phyloP scores from a whole-genome alignment of 1,284 basidiomycete genomes.

The Stereum hirsutum region DNA sequence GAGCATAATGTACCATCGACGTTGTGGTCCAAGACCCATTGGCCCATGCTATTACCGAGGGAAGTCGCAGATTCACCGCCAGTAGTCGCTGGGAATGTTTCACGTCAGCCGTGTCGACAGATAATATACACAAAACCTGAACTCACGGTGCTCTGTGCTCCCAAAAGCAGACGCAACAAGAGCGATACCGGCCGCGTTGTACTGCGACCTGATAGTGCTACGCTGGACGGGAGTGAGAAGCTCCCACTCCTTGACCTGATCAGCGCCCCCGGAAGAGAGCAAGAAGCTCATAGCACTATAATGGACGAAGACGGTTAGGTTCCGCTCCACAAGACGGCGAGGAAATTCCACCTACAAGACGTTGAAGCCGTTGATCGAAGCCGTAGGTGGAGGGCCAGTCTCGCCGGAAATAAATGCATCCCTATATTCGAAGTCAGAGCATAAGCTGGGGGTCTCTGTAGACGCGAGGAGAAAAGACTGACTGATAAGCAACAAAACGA shows the following conservation, averaged over 20 bases:
- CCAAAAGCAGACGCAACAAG: constrained; percentile 42
- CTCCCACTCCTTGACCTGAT: constrained; percentile 34
- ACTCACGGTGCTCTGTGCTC: constrained; percentile 38
- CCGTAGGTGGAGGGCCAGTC: constrained; percentile 26
- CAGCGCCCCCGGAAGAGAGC: constrained; percentile 29
- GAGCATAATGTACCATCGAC: no score
- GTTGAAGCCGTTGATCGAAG: constrained; percentile 35
- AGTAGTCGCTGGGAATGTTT: no score
- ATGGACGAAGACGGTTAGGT: no score
- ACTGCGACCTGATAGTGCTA: constrained; percentile 27
- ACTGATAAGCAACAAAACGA: no score
- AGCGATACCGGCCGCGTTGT: constrained; percentile 35
- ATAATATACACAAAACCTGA: no score
- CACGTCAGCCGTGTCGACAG: no score
- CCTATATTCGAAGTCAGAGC: no score
- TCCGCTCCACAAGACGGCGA: no score
- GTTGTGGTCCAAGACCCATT: constrained; percentile 37
- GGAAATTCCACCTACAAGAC: constrained; percentile 33
- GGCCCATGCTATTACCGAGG: constrained; percentile 37
- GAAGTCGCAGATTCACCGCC: constrained; percentile 26
- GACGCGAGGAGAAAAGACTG: no score
- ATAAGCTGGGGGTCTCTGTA: no score
- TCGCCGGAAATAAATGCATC: constrained; percentile 28
- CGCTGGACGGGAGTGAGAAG: constrained; percentile 24
- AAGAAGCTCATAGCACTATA: constrained; percentile 34